phyloP scores from a whole-genome alignment of 2,329 filamentous ascomycete species.

The Colletotrichum paranaense region DNA sequence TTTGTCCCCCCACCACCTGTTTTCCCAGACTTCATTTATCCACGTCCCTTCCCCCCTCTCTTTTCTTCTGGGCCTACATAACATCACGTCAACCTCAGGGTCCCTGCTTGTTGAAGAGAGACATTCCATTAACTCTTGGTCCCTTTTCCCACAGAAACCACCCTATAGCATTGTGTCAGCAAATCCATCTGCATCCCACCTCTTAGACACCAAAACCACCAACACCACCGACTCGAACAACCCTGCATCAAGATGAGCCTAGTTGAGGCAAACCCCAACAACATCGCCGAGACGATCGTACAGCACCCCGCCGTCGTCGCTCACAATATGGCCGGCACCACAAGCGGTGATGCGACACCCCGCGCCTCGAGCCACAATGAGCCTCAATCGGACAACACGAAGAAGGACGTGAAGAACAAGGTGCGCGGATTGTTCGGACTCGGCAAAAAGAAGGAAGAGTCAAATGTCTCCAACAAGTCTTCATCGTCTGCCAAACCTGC shows the following conservation, averaged over 20 bases:
- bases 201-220: background rate
- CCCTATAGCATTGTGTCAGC: background rate
- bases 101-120: conserved; percentile 21
- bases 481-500: conserved; percentile 29
- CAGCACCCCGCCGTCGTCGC: conserved; percentile 42
- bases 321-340: conserved; percentile 41
- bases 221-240: conserved; percentile 1
- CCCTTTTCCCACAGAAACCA: background rate
- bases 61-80: conserved; percentile 23
- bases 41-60: conserved; percentile 11
- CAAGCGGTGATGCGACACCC: conserved; percentile 47
- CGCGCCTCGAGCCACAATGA: conserved; percentile 44
- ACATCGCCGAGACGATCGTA: conserved; percentile 42
- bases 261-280: conserved; percentile 39
- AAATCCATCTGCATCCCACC: background rate
- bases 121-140: conserved; percentile 15
- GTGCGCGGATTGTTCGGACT: conserved; percentile 71
- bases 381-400: conserved; percentile 50
- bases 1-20: conserved; percentile 35
- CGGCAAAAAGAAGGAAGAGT: conserved; percentile 70
- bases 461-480: conserved; percentile 46
- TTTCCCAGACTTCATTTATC: conserved; percentile 25
- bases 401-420: conserved; percentile 64
- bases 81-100: conserved; percentile 30
- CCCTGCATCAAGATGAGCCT: conserved; percentile 41